Conservation (phyloP, 139 green algal genomes). For the Desmodesmus armatus region DNA sequence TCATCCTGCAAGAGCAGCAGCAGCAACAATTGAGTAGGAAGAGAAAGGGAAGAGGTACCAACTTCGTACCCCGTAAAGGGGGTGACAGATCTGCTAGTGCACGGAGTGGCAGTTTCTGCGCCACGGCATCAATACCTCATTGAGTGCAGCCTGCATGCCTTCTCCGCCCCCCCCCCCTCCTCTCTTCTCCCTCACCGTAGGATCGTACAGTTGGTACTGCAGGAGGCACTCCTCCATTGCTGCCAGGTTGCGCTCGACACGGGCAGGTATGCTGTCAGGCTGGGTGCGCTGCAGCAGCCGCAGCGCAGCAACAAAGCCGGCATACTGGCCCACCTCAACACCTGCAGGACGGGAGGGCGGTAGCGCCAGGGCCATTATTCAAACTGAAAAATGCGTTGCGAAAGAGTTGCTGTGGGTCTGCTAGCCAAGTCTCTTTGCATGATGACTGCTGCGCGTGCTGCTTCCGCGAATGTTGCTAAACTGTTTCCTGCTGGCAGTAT, state of each 20-base stretch:
- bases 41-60: too few species aligned
- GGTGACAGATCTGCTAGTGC: too few species aligned
- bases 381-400: not conserved
- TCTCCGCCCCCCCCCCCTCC: not conserved
- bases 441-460: too few species aligned
- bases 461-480: too few species aligned
- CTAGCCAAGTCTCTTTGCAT: not conserved
- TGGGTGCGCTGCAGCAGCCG: conserved; percentile 27
- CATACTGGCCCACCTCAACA: conserved; percentile 82
- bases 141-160: not conserved
- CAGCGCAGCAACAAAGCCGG: conserved; percentile 66
- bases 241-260: conserved; percentile 57
- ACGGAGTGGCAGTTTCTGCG: too few species aligned
- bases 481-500: too few species aligned
- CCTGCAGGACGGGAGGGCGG: too few species aligned
- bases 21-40: too few species aligned
- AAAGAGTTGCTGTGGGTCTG: not conserved
- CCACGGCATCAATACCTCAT: too few species aligned
- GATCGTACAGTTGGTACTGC: conserved; percentile 57
- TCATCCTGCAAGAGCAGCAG: conserved; percentile 68
- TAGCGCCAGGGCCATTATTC: too few species aligned
- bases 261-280: conserved; percentile 40
- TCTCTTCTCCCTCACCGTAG: not conserved
- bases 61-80: too few species aligned
- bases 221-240: conserved; percentile 63